A percentile compares a stretch with the other conserved stretches of the same genome.
phyloP scores from a whole-genome alignment of 257 asterid species.

The Anisodus acutangulus region DNA sequence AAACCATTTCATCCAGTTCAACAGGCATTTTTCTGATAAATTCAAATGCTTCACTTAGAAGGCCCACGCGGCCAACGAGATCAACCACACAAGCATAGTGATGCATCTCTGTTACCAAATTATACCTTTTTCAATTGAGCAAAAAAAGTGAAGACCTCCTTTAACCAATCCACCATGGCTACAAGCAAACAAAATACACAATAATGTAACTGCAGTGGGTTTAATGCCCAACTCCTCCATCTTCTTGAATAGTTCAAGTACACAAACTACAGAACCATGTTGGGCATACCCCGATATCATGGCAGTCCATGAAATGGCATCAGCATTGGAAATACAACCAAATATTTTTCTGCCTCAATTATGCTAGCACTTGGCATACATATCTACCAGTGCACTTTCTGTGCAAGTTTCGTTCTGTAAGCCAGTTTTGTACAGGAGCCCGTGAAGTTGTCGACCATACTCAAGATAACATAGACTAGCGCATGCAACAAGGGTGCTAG shows the following conservation, averaged over 20 bases:
- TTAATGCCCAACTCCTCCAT: slow-evolving; percentile 49
- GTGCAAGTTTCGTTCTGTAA: slow-evolving; percentile 43
- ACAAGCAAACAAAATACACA: slow-evolving; percentile 61
- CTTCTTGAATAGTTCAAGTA: slow-evolving; percentile 47
- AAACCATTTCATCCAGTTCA: slow-evolving; percentile 55
- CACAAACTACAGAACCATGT: slow-evolving; percentile 52
- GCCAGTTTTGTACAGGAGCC: slow-evolving; percentile 48
- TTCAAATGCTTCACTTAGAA: slow-evolving; percentile 47
- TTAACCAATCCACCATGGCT: slow-evolving; percentile 63
- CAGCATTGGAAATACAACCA: slow-evolving; percentile 43
- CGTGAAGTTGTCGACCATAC: slow-evolving; percentile 50
- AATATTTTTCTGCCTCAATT: slow-evolving; percentile 51
- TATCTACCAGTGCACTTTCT: slow-evolving; percentile 56
- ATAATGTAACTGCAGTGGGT: slow-evolving; percentile 50
- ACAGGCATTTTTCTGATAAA: slow-evolving; percentile 50
- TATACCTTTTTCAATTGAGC: slow-evolving; percentile 48
- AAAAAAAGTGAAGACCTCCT: slow-evolving; percentile 52
- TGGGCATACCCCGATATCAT: slow-evolving; percentile 57
- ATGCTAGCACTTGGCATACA: slow-evolving; percentile 62
- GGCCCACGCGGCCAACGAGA: slow-evolving; percentile 58
- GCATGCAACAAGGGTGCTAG: slow-evolving; percentile 52
- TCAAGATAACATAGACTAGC: slow-evolving; percentile 56
- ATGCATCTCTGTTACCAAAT: slow-evolving; percentile 52
- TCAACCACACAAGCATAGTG: slow-evolving; percentile 62
- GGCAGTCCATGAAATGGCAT: slow-evolving; percentile 59